Evolutionary conservation across 2,329 filamentous ascomycete genomes (phyloP).

Genomic region (Colletotrichum scovillei): DNA sequence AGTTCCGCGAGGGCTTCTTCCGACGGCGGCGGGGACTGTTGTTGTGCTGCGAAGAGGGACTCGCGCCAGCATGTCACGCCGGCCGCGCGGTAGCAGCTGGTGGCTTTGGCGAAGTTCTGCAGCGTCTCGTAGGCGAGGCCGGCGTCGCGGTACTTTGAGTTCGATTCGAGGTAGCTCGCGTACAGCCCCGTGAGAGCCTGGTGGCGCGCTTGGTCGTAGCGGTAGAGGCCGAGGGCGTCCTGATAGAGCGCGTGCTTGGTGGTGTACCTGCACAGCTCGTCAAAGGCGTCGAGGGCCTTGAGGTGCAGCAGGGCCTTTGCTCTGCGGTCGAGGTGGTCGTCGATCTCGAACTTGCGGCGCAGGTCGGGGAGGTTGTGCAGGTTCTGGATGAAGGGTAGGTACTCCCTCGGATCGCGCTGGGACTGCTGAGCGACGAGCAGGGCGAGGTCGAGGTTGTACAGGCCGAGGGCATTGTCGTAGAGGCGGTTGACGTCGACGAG

Average conservation of each 20-base stretch:
- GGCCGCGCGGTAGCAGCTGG: slow-evolving; percentile 84
- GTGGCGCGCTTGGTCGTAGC: slow-evolving; percentile 79
- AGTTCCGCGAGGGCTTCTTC: slow-evolving; percentile 72
- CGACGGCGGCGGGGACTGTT: slow-evolving; percentile 71
- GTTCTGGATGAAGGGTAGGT: slow-evolving; percentile 91
- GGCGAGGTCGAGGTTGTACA: slow-evolving; percentile 92
- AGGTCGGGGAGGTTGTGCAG: slow-evolving; percentile 79
- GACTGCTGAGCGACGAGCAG: slow-evolving; percentile 94
- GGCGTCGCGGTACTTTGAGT: slow-evolving; percentile 85
- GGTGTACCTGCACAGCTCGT: slow-evolving; percentile 82
- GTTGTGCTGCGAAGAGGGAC: slow-evolving; percentile 81
- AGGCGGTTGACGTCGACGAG: slow-evolving; percentile 92
- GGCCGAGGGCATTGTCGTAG: slow-evolving; percentile 88
- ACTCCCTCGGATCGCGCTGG: slow-evolving; percentile 94
- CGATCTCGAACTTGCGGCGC: slow-evolving; percentile 84
- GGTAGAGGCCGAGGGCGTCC: slow-evolving; percentile 82
- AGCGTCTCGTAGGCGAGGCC: slow-evolving; percentile 93
- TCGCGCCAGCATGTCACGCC: slow-evolving; percentile 87
- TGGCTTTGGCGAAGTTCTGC: slow-evolving; percentile 77
- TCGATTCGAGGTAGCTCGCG: slow-evolving; percentile 79
- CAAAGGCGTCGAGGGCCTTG: slow-evolving; percentile 77
- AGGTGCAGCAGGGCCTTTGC: slow-evolving; percentile 83
- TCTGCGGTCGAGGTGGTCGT: slow-evolving; percentile 84
- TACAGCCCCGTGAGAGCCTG: slow-evolving; percentile 80
- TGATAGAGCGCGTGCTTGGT: slow-evolving; percentile 84